These are phyloP conservation scores for Candida stauntonica DNA, from an alignment of 805 yeast species.

Conservation along the genomic window DNA sequence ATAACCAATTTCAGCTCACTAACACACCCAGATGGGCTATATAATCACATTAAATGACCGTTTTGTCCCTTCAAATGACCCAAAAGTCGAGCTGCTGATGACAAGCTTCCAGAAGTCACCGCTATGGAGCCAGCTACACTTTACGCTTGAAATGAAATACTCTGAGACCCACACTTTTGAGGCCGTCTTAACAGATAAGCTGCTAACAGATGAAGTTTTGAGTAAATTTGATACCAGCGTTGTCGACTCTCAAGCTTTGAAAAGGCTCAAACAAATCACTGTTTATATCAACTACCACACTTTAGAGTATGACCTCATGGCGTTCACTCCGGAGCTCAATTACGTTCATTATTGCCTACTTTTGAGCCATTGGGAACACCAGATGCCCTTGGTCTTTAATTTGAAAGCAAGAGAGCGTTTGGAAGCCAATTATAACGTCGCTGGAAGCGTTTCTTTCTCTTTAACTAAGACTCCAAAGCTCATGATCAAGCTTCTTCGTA, in stretches of 20 bases:
- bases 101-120: background rate
- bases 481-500: constrained; percentile 19
- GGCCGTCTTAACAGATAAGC: constrained; percentile 5
- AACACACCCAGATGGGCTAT: constrained; percentile 11
- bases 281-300: constrained; percentile 13
- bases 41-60: constrained; percentile 12
- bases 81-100: constrained; percentile 9
- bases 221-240: constrained; percentile 8
- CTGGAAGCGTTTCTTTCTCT: constrained; percentile 28
- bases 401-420: constrained; percentile 21
- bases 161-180: constrained; percentile 13
- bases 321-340: constrained; percentile 8
- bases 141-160: constrained; percentile 5
- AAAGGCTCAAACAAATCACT: constrained; percentile 3
- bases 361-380: constrained; percentile 28
- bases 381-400: constrained; percentile 32
- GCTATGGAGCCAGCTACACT: constrained; percentile 8
- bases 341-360: constrained; percentile 10
- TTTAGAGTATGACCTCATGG: background rate
- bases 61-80: constrained; percentile 10
- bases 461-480: constrained; percentile 22
- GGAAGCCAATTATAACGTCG: constrained; percentile 18
- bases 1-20: too few relatives aligned
- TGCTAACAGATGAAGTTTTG: constrained; percentile 8
- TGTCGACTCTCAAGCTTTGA: constrained; percentile 5